Evolutionary conservation across 495 filamentous ascomycete genomes (phyloP), one percentile per base, ranked within the genome.

Genomic region (Podospora didyma): DNA sequence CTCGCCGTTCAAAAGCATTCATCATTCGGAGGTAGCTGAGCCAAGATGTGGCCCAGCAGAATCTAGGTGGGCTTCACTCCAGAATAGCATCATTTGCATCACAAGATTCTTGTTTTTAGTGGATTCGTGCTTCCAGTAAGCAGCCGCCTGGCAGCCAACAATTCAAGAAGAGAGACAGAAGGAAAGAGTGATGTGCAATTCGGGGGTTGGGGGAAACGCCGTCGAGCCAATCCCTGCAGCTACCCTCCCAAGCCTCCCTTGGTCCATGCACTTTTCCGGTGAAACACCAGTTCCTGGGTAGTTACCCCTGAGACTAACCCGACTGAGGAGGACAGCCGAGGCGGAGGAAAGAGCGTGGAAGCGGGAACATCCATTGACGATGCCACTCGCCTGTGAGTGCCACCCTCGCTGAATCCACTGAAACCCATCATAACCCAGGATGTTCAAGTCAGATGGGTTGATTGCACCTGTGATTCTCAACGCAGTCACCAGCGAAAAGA

Each of bases 271-370:
- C 22, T 23, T 35, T 45, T 14, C 7, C 45, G 44, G n/a, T 53
- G 51, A 53, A 53, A 53, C 51, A 45, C 39, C 31, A 46, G 21
- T 14, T 21, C 17, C 16, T 51, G 28, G n/a, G 49, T 28, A 35
- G 31, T 14, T 19, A 12, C 51, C 51, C 35, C 51, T 53, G 37
- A 12, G 23, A 2, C 51, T 53, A 53, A 26, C 51, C 21, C 3
- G 23, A 53, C 4, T 22, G 19, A 19, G 45, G 4, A 47, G 45
- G 45, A 47, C 39, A 42, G 39, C 39, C 39, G 39, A 37, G 34
- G 12, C 14, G 39, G 39, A 14, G 39, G 39, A 42, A 17, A 42
- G n/a, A 42, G 4, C 14, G 12, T 42, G 39, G 39, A 42, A 14
- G 39, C 39, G 39, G 39, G 39, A 42, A 17, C 39, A 42, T 42